phyloP scores from a whole-genome alignment of 257 asterid species.

The Nicotiana noctiflora region DNA sequence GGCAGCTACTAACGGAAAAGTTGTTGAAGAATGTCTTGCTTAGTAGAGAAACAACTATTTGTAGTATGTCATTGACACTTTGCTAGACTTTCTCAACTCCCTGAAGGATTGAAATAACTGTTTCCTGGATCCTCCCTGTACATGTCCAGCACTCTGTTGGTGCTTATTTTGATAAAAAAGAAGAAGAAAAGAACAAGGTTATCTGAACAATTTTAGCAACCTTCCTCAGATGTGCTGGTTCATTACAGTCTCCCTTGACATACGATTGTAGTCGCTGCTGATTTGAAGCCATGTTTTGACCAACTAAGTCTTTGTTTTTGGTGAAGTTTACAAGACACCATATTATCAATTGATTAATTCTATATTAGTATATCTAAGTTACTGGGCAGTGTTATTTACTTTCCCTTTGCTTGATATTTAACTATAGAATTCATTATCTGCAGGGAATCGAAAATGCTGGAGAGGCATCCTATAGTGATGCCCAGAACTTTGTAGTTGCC shows the following conservation, averaged over 20 bases:
- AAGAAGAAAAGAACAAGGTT: not conserved
- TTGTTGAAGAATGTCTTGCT: not conserved
- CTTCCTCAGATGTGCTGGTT: not conserved
- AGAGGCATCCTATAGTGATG: slow-evolving; percentile 26
- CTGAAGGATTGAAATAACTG: not conserved
- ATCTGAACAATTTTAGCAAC: not conserved
- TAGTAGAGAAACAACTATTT: not conserved
- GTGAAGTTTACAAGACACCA: not conserved
- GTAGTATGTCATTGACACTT: not conserved
- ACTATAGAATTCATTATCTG: slow-evolving; percentile 8
- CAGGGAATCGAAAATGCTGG: slow-evolving; percentile 52
- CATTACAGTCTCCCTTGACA: not conserved
- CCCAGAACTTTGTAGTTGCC: slow-evolving; percentile 40
- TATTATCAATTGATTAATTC: not conserved
- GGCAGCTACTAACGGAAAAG: not conserved
- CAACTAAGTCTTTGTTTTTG: not conserved
- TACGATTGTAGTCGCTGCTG: not conserved
- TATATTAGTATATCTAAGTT: not conserved
- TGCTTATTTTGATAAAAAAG: not conserved
- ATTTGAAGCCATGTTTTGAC: not conserved
- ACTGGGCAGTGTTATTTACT: not conserved
- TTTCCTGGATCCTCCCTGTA: not conserved
- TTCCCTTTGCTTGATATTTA: not conserved
- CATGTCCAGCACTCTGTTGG: not conserved
- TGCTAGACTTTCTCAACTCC: too few species aligned